A percentile compares a stretch with the other conserved stretches of the same genome.
Conservation (phyloP, 306 rosid species). For the Rubus parviflorus region DNA sequence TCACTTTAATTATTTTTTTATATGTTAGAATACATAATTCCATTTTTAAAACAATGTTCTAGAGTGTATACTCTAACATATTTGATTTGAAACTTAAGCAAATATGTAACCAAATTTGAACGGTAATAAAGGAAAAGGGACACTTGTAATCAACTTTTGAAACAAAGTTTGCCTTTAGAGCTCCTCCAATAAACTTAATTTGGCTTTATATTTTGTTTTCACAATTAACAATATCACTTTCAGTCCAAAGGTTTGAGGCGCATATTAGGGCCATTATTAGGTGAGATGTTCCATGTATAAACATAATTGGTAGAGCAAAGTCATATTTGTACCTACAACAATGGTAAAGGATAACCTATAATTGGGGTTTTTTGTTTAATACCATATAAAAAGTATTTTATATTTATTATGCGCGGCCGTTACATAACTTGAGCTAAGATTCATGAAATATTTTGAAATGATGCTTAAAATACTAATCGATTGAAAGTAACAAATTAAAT, state of each 20-base stretch:
- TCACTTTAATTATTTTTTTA: neutral
- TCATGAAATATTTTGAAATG: too few species aligned
- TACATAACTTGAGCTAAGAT: too few species aligned
- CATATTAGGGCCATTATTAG: too few species aligned
- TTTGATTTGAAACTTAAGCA: neutral
- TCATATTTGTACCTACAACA: too few species aligned
- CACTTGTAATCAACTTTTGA: conserved; percentile 43
- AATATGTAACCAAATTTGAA: neutral
- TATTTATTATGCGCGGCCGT: too few species aligned
- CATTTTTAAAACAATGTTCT: neutral
- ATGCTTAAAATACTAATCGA: too few species aligned
- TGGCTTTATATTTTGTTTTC: conserved; percentile 31
- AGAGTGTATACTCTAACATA: neutral
- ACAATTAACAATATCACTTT: neutral
- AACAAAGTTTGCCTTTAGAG: conserved; percentile 49
- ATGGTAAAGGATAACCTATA: too few species aligned
- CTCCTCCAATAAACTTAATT: conserved; percentile 29
- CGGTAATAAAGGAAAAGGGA: conserved; percentile 37
- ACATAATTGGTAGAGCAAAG: too few species aligned
- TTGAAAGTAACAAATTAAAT: too few species aligned
- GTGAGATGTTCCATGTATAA: too few species aligned
- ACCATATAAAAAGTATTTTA: too few species aligned
- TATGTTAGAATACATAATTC: neutral
- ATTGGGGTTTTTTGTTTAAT: too few species aligned
- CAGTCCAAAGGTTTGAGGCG: neutral